phyloP scores from a whole-genome alignment of 1,139 yeast genomes.

The Hansenula sp. region DNA sequence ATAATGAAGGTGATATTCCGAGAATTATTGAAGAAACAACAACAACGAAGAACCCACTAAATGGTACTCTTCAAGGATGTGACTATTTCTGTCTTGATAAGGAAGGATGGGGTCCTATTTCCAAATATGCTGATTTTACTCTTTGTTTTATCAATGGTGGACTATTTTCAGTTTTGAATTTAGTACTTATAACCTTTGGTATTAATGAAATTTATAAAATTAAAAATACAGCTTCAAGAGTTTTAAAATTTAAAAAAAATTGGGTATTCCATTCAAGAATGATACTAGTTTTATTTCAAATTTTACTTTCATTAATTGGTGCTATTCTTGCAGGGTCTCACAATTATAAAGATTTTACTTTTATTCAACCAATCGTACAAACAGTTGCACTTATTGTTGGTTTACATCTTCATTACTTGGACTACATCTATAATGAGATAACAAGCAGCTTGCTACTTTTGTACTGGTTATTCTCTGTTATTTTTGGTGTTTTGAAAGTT shows the following conservation, averaged over 20 bases:
- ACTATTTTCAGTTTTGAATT: constrained; percentile 46
- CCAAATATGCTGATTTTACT: constrained; percentile 61
- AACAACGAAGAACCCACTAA: background rate
- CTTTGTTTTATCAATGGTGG: constrained; percentile 82
- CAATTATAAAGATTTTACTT: constrained; percentile 23
- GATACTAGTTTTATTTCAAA: constrained; percentile 25
- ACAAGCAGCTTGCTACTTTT: constrained; percentile 69
- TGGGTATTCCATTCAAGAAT: constrained; percentile 32
- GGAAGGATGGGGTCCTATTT: constrained; percentile 80
- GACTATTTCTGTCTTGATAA: constrained; percentile 33
- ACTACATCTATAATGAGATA: constrained; percentile 58
- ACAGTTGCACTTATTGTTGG: constrained; percentile 39
- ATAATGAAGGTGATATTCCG: background rate
- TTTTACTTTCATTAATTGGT: constrained; percentile 23
- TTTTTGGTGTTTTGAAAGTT: constrained; percentile 39
- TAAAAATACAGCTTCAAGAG: constrained; percentile 23
- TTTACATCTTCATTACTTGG: constrained; percentile 60
- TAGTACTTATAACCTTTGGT: constrained; percentile 54
- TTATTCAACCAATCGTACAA: constrained; percentile 24
- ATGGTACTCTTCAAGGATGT: background rate
- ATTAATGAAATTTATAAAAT: constrained; percentile 31
- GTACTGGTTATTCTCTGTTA: constrained; percentile 65
- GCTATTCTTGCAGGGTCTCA: constrained; percentile 15
- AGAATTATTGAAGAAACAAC: background rate
- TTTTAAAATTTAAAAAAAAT: constrained; percentile 34